These are phyloP conservation scores for Astrocystis sublimbata DNA, from an alignment of 495 filamentous ascomycete species.

Conservation along the genomic window DNA sequence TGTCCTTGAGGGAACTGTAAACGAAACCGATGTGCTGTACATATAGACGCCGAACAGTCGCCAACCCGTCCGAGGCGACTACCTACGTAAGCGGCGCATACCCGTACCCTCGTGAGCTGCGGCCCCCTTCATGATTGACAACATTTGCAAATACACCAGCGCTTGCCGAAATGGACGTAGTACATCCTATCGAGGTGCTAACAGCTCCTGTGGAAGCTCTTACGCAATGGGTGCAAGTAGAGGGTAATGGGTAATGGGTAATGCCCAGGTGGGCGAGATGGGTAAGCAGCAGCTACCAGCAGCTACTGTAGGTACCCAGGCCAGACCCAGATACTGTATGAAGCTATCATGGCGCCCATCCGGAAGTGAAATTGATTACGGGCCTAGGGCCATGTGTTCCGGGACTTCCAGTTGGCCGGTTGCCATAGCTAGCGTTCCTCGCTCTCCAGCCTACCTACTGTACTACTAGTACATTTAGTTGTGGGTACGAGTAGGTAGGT, in stretches of 20 bases:
- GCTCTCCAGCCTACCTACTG: neutral
- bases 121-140: too few relatives aligned
- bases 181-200: too few relatives aligned
- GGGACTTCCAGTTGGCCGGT: slow-evolving; percentile 18
- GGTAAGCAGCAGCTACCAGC: too few relatives aligned
- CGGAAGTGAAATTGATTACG: slow-evolving; percentile 14
- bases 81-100: too few relatives aligned
- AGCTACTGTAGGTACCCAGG: neutral
- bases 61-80: too few relatives aligned
- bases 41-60: neutral
- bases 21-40: neutral
- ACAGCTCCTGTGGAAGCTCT: neutral
- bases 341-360: slow-evolving; percentile 10
- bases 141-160: neutral
- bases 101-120: too few relatives aligned
- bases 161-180: neutral
- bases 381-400: slow-evolving; percentile 8
- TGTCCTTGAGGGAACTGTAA: neutral
- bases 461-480: too few relatives aligned
- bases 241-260: too few relatives aligned
- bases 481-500: too few relatives aligned
- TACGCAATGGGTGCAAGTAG: too few relatives aligned
- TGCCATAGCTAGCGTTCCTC: neutral
- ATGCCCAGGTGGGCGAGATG: too few relatives aligned
- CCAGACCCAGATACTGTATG: slow-evolving; percentile 7